phyloP scores from a whole-genome alignment of 2,329 filamentous ascomycete genomes.

The Colletotrichum chlorophyti region DNA sequence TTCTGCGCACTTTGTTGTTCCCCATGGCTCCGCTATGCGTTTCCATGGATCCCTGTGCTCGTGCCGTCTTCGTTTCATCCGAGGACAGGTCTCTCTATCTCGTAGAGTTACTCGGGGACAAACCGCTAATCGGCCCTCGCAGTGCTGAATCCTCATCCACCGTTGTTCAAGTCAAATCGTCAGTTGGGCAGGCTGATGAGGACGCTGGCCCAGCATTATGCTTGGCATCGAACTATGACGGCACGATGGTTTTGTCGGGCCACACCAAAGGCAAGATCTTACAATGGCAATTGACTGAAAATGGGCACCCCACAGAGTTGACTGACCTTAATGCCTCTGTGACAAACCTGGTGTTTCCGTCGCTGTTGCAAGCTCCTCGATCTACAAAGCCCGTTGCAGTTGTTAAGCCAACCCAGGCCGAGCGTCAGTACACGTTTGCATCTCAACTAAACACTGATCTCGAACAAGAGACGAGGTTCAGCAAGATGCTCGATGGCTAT shows the following conservation, averaged over 20 bases:
- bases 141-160: constrained; percentile 61
- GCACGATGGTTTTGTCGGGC: constrained; percentile 79
- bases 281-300: constrained; percentile 79
- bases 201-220: constrained; percentile 73
- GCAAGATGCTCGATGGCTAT: constrained; percentile 50
- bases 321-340: constrained; percentile 80
- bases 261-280: constrained; percentile 81
- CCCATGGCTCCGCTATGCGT: constrained; percentile 75
- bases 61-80: constrained; percentile 82
- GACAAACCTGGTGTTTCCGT: constrained; percentile 79
- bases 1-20: constrained; percentile 83
- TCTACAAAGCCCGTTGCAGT: constrained; percentile 64
- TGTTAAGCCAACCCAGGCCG: constrained; percentile 80
- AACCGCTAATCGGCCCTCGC: constrained; percentile 60
- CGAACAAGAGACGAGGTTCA: constrained; percentile 49
- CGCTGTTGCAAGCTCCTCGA: constrained; percentile 60
- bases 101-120: constrained; percentile 72
- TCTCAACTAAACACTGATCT: constrained; percentile 63
- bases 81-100: constrained; percentile 82
- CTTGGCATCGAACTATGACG: constrained; percentile 81
- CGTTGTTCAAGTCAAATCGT: constrained; percentile 60
- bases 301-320: constrained; percentile 70
- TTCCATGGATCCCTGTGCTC: constrained; percentile 80
- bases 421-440: constrained; percentile 69
- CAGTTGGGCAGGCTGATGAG: constrained; percentile 63